Evolutionary conservation across 192 early-diverging fungal genomes (phyloP).

Genomic region (Coemansia sp.): DNA sequence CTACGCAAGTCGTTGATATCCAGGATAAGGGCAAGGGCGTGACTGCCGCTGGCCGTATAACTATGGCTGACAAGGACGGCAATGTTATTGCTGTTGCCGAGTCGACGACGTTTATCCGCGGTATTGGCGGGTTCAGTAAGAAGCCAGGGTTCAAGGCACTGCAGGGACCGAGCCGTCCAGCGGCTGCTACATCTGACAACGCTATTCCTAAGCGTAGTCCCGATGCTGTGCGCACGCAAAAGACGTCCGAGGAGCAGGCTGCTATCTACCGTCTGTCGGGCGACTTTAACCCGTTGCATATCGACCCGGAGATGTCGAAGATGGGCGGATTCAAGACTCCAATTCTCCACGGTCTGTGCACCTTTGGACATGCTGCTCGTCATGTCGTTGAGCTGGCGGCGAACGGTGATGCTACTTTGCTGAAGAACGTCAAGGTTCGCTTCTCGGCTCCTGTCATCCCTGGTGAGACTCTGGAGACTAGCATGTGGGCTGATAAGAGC

Average conservation of each 20-base stretch:
- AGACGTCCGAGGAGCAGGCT: constrained; percentile 89
- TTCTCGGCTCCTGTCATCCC: constrained; percentile 90
- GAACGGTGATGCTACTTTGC: constrained; percentile 62
- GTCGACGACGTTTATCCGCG: constrained; percentile 93
- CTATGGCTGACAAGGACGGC: constrained; percentile 71
- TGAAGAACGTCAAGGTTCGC: constrained; percentile 87
- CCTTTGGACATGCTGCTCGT: constrained; percentile 89
- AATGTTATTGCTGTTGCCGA: constrained; percentile 83
- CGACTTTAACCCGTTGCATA: constrained; percentile 97
- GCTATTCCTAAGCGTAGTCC: constrained; percentile 77
- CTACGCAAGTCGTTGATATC: constrained; percentile 82
- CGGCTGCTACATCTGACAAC: constrained; percentile 77
- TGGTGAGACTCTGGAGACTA: constrained; percentile 96
- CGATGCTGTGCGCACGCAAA: constrained; percentile 80
- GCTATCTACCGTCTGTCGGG: constrained; percentile 94
- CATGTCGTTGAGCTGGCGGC: constrained; percentile 82
- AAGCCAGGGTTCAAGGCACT: constrained; percentile 58
- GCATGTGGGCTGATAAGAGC: constrained; percentile 81
- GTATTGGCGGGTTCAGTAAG: constrained; percentile 85
- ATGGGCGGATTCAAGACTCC: constrained; percentile 96
- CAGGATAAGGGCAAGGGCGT: constrained; percentile 97
- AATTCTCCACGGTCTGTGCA: constrained; percentile 95
- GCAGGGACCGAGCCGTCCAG: constrained; percentile 57
- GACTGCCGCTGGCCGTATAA: constrained; percentile 77
- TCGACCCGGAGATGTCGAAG: constrained; percentile 91